Base-by-base conservation (phyloP, 108 stramenopile species). In the Fragilaria radians region DNA sequence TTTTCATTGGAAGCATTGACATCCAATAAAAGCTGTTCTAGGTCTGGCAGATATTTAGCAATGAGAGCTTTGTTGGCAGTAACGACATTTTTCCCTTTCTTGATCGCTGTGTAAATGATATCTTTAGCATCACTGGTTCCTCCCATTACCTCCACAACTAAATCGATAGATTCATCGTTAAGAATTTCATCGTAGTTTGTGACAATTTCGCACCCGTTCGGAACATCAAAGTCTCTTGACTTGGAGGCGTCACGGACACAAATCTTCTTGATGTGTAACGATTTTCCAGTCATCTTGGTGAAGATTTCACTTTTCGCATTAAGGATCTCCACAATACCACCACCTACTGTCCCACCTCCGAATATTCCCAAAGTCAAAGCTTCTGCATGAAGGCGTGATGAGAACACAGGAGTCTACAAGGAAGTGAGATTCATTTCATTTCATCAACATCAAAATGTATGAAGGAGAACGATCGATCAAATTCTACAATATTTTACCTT, bases 41-140 rank as follows among this genome's bases (percentile, higher is more conserved):
- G 91, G 67, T 95, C 94, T 28, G 85, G 75, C 48, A 97, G 67
- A 65, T 85, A 69, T 31, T 72, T 79, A 51, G 96, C 96, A 71
- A 97, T 91, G 59, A 97, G 66, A 46, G 96, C 96, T 82, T 97
- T 97, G 79, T 97, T 97, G 60, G 96, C 96, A 50, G 96, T 96
- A 19, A 97, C 86, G 32, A 97, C 96, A 53, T 94, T 66, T 67
- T 96, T 95, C 45, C 91, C 88, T 30, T 51, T 76, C 19, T 58
- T 22, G 31, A 98, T 61, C 5, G 94, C 88, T 11, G 32, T 57
- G 60, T 72, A 76, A 7, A 98, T 88, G 19, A 95, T 79, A 59
- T 93, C 86, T 68, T 95, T 94, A 67, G 95, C 97, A 18, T 77
- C 67, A 52, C 87, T 86, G 21, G 88, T 85, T 24, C 95, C 96